These are phyloP conservation scores for Neophaeococcomyces mojaviensis DNA, from an alignment of 2,329 filamentous ascomycete species.

Conservation along the genomic window DNA sequence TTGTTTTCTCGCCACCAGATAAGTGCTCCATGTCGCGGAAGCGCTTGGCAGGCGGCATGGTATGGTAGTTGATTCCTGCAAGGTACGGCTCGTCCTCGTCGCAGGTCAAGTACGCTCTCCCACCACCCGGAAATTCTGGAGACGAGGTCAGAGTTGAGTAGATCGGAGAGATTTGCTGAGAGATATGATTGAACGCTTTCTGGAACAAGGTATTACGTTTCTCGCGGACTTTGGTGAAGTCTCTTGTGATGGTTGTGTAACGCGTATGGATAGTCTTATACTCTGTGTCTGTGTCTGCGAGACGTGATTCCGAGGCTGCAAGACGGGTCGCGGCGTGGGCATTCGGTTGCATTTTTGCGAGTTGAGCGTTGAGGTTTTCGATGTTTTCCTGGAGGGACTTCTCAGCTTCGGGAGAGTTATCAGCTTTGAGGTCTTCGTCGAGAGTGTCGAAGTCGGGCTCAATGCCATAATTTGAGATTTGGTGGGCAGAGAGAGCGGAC, in stretches of 20 bases:
- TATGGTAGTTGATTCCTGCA: conserved; percentile 94
- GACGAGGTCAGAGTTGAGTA: conserved; percentile 93
- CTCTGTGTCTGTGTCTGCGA: conserved; percentile 78
- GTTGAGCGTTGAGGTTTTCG: conserved; percentile 61
- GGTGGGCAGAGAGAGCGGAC: conserved; percentile 47
- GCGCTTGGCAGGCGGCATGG: conserved; percentile 95
- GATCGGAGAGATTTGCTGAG: conserved; percentile 84
- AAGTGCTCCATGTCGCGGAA: conserved; percentile 99
- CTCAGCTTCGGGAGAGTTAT: conserved; percentile 66
- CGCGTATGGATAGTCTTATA: conserved; percentile 75
- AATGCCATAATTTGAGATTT: conserved; percentile 76
- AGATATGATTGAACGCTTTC: conserved; percentile 90
- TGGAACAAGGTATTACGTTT: conserved; percentile 86
- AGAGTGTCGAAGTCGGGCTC: conserved; percentile 76
- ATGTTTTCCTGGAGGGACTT: conserved; percentile 72
- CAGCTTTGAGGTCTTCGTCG: conserved; percentile 72
- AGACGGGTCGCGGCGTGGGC: conserved; percentile 91
- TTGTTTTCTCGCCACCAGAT: conserved; percentile 96
- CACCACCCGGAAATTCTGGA: conserved; percentile 85
- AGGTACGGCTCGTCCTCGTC: conserved; percentile 96
- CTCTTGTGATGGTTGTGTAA: conserved; percentile 68
- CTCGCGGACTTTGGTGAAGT: conserved; percentile 73
- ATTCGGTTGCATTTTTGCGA: conserved; percentile 94
- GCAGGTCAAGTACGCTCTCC: conserved; percentile 79
- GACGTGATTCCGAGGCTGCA: conserved; percentile 72